These are phyloP conservation scores for Alternaria sp. DNA, from an alignment of 2,329 filamentous ascomycete species.

Conservation along the genomic window DNA sequence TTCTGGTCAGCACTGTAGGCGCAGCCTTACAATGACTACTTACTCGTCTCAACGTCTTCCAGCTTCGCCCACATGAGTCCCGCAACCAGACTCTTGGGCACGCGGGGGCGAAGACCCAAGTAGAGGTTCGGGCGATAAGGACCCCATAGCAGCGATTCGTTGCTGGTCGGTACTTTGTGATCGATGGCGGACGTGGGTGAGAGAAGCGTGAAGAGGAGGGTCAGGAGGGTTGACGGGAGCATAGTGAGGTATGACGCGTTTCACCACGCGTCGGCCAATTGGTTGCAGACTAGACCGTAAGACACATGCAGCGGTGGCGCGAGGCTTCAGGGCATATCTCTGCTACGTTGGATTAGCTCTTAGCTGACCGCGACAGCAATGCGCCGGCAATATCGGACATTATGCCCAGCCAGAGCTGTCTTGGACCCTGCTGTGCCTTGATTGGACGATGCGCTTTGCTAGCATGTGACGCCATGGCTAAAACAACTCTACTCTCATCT, in stretches of 20 bases:
- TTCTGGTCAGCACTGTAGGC: constrained; percentile 14
- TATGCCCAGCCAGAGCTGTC: constrained; percentile 10
- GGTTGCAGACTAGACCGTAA: constrained; percentile 7
- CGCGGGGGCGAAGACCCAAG: constrained; percentile 83
- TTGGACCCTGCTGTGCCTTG: constrained; percentile 7
- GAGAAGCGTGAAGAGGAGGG: constrained; percentile 26
- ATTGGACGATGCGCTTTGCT: constrained; percentile 5
- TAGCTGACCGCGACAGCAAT: constrained; percentile 12
- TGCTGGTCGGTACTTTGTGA: constrained; percentile 51
- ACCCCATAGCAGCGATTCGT: constrained; percentile 92
- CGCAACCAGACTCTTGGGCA: constrained; percentile 80
- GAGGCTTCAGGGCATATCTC: constrained; percentile 10
- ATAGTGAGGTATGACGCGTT: constrained; percentile 27
- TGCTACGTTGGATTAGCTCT: constrained; percentile 10
- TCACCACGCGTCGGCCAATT: constrained; percentile 13
- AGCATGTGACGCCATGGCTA: constrained; percentile 12
- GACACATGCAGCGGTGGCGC: constrained; percentile 13
- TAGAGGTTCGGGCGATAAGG: constrained; percentile 94
- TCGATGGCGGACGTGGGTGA: constrained; percentile 20
- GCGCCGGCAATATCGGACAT: constrained; percentile 10
- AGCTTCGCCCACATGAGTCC: constrained; percentile 89
- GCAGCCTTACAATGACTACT: constrained; percentile 41
- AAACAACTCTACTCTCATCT: neutral
- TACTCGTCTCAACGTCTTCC: constrained; percentile 80
- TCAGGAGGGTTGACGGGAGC: constrained; percentile 31